Conservation (phyloP, 2,329 filamentous ascomycete genomes). For the Dryadomyces quercus-mongolicae region DNA sequence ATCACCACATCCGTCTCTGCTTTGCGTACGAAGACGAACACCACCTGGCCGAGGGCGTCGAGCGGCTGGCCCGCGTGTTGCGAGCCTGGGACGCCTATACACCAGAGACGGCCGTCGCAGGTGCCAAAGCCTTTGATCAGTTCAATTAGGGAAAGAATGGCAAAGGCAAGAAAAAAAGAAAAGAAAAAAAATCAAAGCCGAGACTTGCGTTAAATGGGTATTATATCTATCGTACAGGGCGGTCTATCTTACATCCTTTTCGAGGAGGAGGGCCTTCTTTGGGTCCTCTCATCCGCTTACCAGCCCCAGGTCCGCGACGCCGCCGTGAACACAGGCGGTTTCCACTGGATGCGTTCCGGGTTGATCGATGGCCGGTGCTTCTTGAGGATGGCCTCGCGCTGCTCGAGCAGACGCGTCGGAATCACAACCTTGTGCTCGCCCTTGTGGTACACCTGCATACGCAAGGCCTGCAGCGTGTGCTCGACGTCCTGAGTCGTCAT, state of each 20-base stretch:
- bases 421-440: constrained; percentile 94
- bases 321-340: constrained; percentile 87
- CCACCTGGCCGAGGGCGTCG: constrained; percentile 53
- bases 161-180: background rate
- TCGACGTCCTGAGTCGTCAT: constrained; percentile 98
- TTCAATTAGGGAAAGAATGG: constrained; percentile 6
- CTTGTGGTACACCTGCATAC: constrained; percentile 93
- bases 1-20: constrained; percentile 51
- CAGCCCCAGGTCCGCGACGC: constrained; percentile 91
- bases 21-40: constrained; percentile 61
- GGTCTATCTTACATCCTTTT: background rate
- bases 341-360: constrained; percentile 75
- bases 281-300: constrained; percentile 32
- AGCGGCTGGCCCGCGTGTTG: constrained; percentile 21
- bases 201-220: background rate
- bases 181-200: background rate
- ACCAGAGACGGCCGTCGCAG: background rate
- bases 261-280: background rate
- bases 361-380: constrained; percentile 73
- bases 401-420: constrained; percentile 68
- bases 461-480: constrained; percentile 84
- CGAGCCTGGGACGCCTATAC: constrained; percentile 9
- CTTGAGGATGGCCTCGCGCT: constrained; percentile 66
- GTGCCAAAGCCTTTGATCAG: background rate
- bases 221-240: background rate